Percentiles rank a stretch among this genome's conserved stretches.
These are phyloP conservation scores for Sphaerosporella brunnea DNA, from an alignment of 495 filamentous ascomycete genomes.

Conservation along the genomic window DNA sequence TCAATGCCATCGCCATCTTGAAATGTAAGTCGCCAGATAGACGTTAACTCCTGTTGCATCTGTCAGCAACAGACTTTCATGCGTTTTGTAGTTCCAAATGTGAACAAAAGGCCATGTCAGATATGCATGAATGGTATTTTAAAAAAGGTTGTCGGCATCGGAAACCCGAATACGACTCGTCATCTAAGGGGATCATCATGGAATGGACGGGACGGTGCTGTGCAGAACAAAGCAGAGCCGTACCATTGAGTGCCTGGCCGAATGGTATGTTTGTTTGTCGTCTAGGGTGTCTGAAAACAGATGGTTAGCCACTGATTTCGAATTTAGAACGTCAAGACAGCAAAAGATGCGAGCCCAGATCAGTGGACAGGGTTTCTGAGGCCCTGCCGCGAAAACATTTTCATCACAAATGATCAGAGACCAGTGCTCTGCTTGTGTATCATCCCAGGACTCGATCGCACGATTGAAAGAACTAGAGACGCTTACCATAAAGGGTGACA, in stretches of 20 bases:
- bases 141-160: constrained; percentile 57
- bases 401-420: constrained; percentile 79
- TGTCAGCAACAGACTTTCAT: constrained; percentile 10
- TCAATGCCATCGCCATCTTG: no score
- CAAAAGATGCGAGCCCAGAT: constrained; percentile 30
- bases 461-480: background rate
- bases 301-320: background rate
- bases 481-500: background rate
- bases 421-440: constrained; percentile 89
- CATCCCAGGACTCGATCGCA: constrained; percentile 32
- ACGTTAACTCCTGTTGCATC: background rate
- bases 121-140: constrained; percentile 61
- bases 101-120: constrained; percentile 31
- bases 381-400: constrained; percentile 92
- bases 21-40: no score
- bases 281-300: background rate
- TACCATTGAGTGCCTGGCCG: background rate
- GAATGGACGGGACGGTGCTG: constrained; percentile 8
- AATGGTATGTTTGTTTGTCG: background rate
- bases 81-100: constrained; percentile 4
- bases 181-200: constrained; percentile 61
- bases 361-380: constrained; percentile 99
- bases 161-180: constrained; percentile 75
- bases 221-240: constrained; percentile 13
- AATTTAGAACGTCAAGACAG: background rate